Percentiles rank a stretch among this genome's conserved stretches.
Conservation (phyloP, 139 green algal genomes). For the Picochlorum sp. region DNA sequence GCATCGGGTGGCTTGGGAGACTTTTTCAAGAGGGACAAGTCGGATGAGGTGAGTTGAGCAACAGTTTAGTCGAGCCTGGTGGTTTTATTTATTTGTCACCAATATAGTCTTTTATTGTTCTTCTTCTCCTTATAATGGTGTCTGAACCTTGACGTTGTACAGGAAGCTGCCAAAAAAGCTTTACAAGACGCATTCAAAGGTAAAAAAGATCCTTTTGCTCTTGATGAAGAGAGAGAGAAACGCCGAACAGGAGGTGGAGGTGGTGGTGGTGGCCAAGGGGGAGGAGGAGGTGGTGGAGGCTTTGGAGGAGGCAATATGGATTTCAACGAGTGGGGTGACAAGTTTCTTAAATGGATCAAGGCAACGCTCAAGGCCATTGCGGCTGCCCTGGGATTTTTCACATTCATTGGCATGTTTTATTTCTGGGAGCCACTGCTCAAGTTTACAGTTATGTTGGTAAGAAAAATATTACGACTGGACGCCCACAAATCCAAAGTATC, state of each 20-base stretch:
- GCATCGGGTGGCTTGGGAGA: constrained; percentile 1
- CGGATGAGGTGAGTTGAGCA: background rate
- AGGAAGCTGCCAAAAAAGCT: constrained; percentile 33
- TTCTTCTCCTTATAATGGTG: too few relatives aligned
- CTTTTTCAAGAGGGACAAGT: constrained; percentile 6
- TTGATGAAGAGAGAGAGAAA: constrained; percentile 9
- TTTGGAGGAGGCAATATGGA: constrained; percentile 4
- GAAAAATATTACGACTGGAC: constrained; percentile 15
- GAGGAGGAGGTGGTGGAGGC: constrained; percentile 1
- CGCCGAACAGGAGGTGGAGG: constrained; percentile 8
- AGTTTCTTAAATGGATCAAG: background rate
- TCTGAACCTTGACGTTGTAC: too few relatives aligned
- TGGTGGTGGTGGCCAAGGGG: constrained; percentile 12
- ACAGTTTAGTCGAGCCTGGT: too few relatives aligned
- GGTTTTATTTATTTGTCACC: too few relatives aligned
- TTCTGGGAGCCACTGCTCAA: constrained; percentile 8
- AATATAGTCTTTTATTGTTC: too few relatives aligned
- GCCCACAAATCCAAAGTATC: constrained; percentile 9
- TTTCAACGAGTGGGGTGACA: constrained; percentile 14
- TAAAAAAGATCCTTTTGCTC: constrained; percentile 26
- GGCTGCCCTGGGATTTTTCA: constrained; percentile 6
- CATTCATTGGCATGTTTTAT: constrained; percentile 2
- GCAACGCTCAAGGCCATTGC: constrained; percentile 8
- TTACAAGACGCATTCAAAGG: constrained; percentile 33
- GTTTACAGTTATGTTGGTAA: constrained; percentile 2